Conservation (phyloP, 345 rosid genomes). For the Salix suchowensis region DNA sequence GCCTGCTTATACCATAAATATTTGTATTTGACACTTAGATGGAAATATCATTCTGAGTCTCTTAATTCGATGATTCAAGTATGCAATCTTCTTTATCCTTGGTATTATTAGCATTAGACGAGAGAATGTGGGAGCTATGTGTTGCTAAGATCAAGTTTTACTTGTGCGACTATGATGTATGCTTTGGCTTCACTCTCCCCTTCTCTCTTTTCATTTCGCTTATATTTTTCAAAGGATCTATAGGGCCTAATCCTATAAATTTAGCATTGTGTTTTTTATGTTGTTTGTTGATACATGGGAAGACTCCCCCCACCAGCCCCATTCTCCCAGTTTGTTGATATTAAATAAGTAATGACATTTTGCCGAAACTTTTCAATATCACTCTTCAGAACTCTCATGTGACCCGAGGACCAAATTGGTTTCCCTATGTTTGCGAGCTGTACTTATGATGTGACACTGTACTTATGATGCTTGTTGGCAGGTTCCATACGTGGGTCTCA, state of each 20-base stretch:
- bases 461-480: slow-evolving; percentile 9
- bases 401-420: background rate
- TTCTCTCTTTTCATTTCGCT: background rate
- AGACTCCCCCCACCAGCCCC: background rate
- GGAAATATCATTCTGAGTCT: background rate
- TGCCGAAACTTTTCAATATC: background rate
- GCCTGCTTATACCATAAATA: background rate
- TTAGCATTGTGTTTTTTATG: background rate
- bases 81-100: background rate
- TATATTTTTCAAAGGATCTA: background rate
- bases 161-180: background rate
- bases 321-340: background rate
- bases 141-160: background rate
- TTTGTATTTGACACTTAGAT: background rate
- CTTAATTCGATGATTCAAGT: background rate
- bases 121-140: background rate
- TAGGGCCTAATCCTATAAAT: background rate
- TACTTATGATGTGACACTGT: background rate
- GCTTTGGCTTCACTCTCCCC: background rate
- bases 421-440: background rate
- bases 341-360: background rate
- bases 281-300: background rate
- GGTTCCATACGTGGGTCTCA: slow-evolving; percentile 91
- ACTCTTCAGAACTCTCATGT: background rate
- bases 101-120: background rate